Evolutionary conservation across 2,329 filamentous ascomycete species (phyloP).

Genomic region (Aspergillus novofumigatus): DNA sequence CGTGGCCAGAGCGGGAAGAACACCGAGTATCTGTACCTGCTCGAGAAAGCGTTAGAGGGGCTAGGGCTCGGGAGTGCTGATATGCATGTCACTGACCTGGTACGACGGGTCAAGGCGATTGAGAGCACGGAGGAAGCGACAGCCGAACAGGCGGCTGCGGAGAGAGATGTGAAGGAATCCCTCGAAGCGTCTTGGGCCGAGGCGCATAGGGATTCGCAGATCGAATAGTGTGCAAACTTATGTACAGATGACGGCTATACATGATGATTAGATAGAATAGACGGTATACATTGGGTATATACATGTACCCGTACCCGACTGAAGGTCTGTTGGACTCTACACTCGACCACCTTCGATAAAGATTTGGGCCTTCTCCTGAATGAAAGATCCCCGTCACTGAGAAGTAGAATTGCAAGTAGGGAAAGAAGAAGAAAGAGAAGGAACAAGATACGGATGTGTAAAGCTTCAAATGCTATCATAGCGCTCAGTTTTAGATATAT

Average conservation of each 20-base stretch:
- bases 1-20: constrained; percentile 84
- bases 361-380: neutral
- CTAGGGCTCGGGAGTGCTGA: constrained; percentile 75
- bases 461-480: neutral
- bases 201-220: constrained; percentile 4
- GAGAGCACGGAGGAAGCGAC: constrained; percentile 38
- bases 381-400: neutral
- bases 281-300: neutral
- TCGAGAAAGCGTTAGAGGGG: constrained; percentile 70
- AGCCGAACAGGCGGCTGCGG: constrained; percentile 30
- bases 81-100: constrained; percentile 79
- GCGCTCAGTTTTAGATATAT: neutral
- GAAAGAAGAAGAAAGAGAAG: neutral
- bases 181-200: constrained; percentile 14
- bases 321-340: neutral
- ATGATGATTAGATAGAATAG: neutral
- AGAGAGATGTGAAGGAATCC: constrained; percentile 24
- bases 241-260: neutral
- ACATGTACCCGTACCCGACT: neutral
- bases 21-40: constrained; percentile 77
- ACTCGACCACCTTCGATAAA: neutral
- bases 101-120: constrained; percentile 64
- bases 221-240: neutral
- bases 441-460: neutral
- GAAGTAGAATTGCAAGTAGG: neutral